A percentile compares a stretch with the other conserved stretches of the same genome.
Conservation (phyloP, 164 flowering plant species). For the Platanus orientalis region DNA sequence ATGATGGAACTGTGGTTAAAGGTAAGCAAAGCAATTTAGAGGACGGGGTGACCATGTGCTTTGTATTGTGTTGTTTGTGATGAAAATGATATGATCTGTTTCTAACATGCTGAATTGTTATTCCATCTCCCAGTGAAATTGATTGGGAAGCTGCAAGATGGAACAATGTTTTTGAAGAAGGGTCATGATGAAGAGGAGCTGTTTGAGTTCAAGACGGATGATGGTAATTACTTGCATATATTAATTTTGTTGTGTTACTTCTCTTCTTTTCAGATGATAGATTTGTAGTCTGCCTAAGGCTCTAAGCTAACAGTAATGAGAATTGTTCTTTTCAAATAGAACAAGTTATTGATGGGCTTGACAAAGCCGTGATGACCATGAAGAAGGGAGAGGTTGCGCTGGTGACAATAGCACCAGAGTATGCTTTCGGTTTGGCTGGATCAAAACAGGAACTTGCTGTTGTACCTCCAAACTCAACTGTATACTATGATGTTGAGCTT, state of each 20-base stretch:
- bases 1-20: conserved; percentile 71
- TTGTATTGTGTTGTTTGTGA: background rate
- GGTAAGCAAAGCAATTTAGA: conserved; percentile 29
- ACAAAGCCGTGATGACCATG: conserved; percentile 78
- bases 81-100: background rate
- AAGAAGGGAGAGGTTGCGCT: conserved; percentile 87
- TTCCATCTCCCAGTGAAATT: conserved; percentile 60
- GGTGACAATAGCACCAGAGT: conserved; percentile 71
- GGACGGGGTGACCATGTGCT: too few species aligned
- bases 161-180: conserved; percentile 72
- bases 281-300: background rate
- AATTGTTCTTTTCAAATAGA: conserved; percentile 37
- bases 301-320: background rate
- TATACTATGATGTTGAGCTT: conserved; percentile 74
- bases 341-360: conserved; percentile 89
- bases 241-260: background rate
- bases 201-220: conserved; percentile 87
- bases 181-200: conserved; percentile 61
- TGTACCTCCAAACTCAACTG: conserved; percentile 83
- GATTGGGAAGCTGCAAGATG: conserved; percentile 78
- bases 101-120: background rate
- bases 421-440: conserved; percentile 72
- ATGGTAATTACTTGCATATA: too few species aligned
- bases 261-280: background rate
- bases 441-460: conserved; percentile 71